These are phyloP conservation scores for Ophiocordyceps sinensis DNA, from an alignment of 2,329 filamentous ascomycete genomes.

Conservation along the genomic window DNA sequence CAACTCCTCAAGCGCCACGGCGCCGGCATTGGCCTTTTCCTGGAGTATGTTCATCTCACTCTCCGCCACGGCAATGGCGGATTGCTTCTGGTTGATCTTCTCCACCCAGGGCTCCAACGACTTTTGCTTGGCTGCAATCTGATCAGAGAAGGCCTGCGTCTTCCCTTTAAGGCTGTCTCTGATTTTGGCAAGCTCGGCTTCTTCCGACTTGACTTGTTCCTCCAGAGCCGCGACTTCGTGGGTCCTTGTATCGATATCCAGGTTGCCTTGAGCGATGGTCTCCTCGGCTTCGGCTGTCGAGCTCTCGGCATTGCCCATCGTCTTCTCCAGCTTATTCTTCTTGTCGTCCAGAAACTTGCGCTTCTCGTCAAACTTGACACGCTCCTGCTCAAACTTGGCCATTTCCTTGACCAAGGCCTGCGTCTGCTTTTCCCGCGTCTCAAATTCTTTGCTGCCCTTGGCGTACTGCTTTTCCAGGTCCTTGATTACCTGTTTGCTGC, in stretches of 20 bases:
- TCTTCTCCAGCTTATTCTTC: conserved; percentile 88
- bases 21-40: conserved; percentile 79
- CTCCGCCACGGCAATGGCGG: conserved; percentile 82
- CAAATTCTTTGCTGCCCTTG: conserved; percentile 68
- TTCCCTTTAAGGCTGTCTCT: conserved; percentile 85
- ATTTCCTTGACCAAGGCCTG: conserved; percentile 74
- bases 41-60: conserved; percentile 85
- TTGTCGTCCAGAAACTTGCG: conserved; percentile 85
- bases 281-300: conserved; percentile 61
- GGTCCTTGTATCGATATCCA: conserved; percentile 64
- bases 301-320: conserved; percentile 62
- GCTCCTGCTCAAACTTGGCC: conserved; percentile 87
- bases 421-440: conserved; percentile 66
- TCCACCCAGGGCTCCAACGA: conserved; percentile 91
- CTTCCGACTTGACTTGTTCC: conserved; percentile 59
- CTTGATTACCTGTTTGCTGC: conserved; percentile 81
- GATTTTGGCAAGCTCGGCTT: conserved; percentile 69
- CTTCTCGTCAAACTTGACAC: conserved; percentile 96
- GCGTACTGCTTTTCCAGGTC: conserved; percentile 75
- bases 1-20: conserved; percentile 70
- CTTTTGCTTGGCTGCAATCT: conserved; percentile 87
- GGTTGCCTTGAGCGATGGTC: conserved; percentile 60
- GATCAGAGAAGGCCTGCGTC: conserved; percentile 83
- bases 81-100: conserved; percentile 93
- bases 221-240: conserved; percentile 67